Percentiles rank a stretch among this genome's conserved stretches.
These are phyloP conservation scores for Globisporangium camurandrum DNA, from an alignment of 352 stramenopile species.

Conservation along the genomic window DNA sequence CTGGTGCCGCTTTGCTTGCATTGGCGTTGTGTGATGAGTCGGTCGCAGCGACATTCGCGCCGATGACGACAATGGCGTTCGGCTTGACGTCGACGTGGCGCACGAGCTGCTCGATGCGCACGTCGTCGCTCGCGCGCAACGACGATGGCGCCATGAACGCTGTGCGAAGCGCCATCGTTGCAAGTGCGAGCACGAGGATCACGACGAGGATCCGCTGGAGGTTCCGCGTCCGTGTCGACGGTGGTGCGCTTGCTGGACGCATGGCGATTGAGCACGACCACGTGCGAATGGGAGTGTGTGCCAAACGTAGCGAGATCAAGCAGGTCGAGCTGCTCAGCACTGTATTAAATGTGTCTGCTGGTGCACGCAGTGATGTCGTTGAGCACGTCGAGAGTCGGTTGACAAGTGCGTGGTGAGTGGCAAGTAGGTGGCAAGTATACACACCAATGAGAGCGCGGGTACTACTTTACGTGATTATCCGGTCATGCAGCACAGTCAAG, in stretches of 20 bases:
- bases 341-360: too few species aligned
- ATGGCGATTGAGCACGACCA: conserved; percentile 29
- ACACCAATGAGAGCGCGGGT: too few species aligned
- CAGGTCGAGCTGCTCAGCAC: too few species aligned
- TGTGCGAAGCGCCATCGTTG: neutral
- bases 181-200: neutral
- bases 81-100: neutral
- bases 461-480: too few species aligned
- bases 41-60: neutral
- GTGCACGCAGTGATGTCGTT: too few species aligned
- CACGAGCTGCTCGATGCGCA: neutral
- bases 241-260: neutral
- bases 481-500: too few species aligned
- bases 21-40: neutral
- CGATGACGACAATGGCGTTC: neutral
- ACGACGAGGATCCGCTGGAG: neutral
- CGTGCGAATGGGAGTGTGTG: too few species aligned
- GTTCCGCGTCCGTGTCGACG: neutral
- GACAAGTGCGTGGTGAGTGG: too few species aligned
- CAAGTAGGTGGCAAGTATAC: too few species aligned
- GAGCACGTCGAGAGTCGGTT: too few species aligned
- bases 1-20: neutral
- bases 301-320: too few species aligned
- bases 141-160: neutral
- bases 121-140: neutral